These are phyloP conservation scores for Pichia membranifaciens DNA, from an alignment of 805 yeast species.

Conservation along the genomic window DNA sequence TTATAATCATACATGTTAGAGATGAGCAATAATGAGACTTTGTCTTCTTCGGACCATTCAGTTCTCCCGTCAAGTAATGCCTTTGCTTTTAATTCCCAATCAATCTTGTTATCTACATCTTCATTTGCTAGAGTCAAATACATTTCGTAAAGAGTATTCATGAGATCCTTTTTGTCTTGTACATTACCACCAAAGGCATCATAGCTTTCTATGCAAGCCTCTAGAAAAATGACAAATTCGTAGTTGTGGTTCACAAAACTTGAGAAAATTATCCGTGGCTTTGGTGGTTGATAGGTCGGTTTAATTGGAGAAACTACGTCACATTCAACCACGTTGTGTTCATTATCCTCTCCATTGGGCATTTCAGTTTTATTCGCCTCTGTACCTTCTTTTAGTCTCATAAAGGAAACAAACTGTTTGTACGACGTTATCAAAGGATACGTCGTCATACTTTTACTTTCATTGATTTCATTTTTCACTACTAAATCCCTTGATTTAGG, in stretches of 20 bases:
- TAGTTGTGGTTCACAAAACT: slow-evolving; percentile 80
- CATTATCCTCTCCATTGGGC: neutral
- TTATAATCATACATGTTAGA: slow-evolving; percentile 53
- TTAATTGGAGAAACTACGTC: neutral
- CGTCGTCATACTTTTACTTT: neutral
- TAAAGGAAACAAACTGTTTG: slow-evolving; percentile 34
- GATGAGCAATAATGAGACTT: slow-evolving; percentile 47
- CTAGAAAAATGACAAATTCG: slow-evolving; percentile 86
- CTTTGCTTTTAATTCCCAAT: slow-evolving; percentile 66
- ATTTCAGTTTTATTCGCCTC: neutral
- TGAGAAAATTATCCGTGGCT: slow-evolving; percentile 80
- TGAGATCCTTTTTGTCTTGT: slow-evolving; percentile 65
- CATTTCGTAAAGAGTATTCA: slow-evolving; percentile 76
- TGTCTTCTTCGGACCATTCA: slow-evolving; percentile 46
- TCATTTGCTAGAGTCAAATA: slow-evolving; percentile 55
- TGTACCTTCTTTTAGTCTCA: slow-evolving; percentile 17
- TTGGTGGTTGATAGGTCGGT: slow-evolving; percentile 86
- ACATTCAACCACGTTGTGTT: slow-evolving; percentile 16
- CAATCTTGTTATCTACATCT: slow-evolving; percentile 32
- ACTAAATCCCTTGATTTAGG: slow-evolving; percentile 29
- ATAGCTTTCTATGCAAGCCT: slow-evolving; percentile 80
- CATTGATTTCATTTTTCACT: slow-evolving; percentile 31
- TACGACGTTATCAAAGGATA: slow-evolving; percentile 55
- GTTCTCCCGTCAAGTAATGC: slow-evolving; percentile 37
- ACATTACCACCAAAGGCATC: slow-evolving; percentile 66